Base-by-base conservation (phyloP, 1,284 basidiomycete species). In the Phylloporus gajari region DNA sequence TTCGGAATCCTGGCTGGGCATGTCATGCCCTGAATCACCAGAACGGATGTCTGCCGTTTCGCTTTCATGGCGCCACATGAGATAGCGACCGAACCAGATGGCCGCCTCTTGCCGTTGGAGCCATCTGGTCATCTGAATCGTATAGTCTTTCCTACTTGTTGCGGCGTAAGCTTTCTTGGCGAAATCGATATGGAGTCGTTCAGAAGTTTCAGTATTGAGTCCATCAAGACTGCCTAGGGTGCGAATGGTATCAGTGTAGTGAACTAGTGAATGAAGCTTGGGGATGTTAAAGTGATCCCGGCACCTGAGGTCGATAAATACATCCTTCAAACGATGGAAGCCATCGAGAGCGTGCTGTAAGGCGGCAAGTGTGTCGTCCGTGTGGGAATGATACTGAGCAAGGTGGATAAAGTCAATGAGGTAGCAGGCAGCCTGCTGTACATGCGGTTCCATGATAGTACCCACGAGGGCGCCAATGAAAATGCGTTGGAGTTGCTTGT, bases 261-360 rank as follows among this genome's bases (percentile, higher is more conserved):
- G 76, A 2, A 58, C 0, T 1, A 80, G 66, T 5, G 70, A 70
- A 62, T 80, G 77, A 11, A 81, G 53, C 51, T 81, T 81, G 3
- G 75, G 75, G 32, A 81, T 77, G 15, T 56, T 65, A 17, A 65
- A 65, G 25, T 65, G 64, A 1, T 65, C 21, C 4, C 25, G 25
- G 48, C 48, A 65, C 6, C 25, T 25, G 3, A 65, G 48, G 12
- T 65, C 23, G 8, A 65, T 19, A 7, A 66, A 66, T 11, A 66
- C 38, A 19, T 53, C 65, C 51, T 66, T 66, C 30, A 12, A 4
- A 3, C 6, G 12, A 56, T 66, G 65, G 17, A 66, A 66, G 2
- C 42, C 38, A 11, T 56, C 27, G 6, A 66, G 51, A 3, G 51
- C 23, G 17, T 17, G 13, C 21, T 66, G 13, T 9, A 66, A 27